Evolutionary conservation across 306 rosid species (phyloP).

Genomic region (Citrullus mucosospermus): DNA sequence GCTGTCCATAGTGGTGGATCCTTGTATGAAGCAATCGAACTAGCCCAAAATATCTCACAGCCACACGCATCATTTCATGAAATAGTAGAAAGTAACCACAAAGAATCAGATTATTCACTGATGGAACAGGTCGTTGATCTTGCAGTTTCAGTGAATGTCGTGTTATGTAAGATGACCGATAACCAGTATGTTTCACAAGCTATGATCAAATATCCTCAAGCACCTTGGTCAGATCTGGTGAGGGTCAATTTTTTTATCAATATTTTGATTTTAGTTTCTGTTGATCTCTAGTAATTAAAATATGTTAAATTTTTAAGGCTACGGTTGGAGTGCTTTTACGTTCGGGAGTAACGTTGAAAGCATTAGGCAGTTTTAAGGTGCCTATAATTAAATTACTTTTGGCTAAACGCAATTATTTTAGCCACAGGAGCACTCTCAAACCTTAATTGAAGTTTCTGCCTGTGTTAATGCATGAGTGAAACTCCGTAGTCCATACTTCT

Average conservation of each 20-base stretch:
- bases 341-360: not conserved
- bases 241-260: constrained; percentile 1
- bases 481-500: not conserved
- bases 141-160: constrained; percentile 15
- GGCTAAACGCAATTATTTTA: not conserved
- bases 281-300: not conserved
- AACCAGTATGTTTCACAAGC: constrained; percentile 25
- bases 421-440: not conserved
- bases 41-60: constrained; percentile 11
- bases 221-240: constrained; percentile 28
- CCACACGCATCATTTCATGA: constrained; percentile 19
- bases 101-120: constrained; percentile 13
- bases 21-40: constrained; percentile 18
- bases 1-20: constrained; percentile 27
- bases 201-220: constrained; percentile 26
- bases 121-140: constrained; percentile 17
- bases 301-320: not conserved
- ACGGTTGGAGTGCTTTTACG: not conserved
- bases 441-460: not conserved
- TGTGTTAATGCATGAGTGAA: not conserved
- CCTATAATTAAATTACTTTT: not conserved
- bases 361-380: not conserved
- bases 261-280: not conserved
- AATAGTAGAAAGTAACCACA: constrained; percentile 12
- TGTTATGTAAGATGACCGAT: constrained; percentile 23